These are phyloP conservation scores for Paulownia fortunei DNA, from an alignment of 257 asterid genomes.

Conservation along the genomic window DNA sequence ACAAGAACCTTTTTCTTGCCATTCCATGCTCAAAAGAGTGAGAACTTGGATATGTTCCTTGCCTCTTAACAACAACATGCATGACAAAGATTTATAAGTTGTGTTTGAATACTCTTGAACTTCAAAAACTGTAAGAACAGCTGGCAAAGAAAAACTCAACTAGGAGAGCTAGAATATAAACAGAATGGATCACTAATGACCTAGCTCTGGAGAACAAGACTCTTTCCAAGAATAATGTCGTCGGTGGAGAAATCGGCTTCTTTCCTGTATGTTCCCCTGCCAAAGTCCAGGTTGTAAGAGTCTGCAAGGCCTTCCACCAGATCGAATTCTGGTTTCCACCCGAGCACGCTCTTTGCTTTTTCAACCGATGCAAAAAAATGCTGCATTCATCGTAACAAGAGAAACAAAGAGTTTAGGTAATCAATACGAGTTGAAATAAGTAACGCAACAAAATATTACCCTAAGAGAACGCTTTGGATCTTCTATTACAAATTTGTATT, in stretches of 20 bases:
- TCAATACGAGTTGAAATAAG: not conserved
- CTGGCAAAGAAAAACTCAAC: not conserved
- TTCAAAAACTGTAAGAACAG: not conserved
- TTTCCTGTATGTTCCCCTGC: conserved; percentile 89
- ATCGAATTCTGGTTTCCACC: conserved; percentile 75
- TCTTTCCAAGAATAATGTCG: conserved; percentile 86
- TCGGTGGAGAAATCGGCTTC: conserved; percentile 95
- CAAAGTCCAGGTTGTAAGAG: conserved; percentile 94
- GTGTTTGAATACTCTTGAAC: not conserved
- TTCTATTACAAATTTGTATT: too few relatives aligned
- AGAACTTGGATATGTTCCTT: not conserved
- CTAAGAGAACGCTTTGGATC: too few relatives aligned
- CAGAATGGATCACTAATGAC: not conserved
- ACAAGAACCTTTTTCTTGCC: not conserved
- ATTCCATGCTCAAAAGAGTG: not conserved
- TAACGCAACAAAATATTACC: too few relatives aligned
- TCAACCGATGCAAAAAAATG: conserved; percentile 95
- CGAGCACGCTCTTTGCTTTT: conserved; percentile 87
- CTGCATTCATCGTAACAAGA: conserved; percentile 47
- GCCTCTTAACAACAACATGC: not conserved
- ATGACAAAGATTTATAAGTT: not conserved
- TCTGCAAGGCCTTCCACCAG: conserved; percentile 87
- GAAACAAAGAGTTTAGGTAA: not conserved
- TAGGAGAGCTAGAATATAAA: not conserved
- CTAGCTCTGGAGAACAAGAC: conserved; percentile 68